phyloP scores from a whole-genome alignment of 192 early-diverging fungal genomes.

The Allomyces arbusculus region DNA sequence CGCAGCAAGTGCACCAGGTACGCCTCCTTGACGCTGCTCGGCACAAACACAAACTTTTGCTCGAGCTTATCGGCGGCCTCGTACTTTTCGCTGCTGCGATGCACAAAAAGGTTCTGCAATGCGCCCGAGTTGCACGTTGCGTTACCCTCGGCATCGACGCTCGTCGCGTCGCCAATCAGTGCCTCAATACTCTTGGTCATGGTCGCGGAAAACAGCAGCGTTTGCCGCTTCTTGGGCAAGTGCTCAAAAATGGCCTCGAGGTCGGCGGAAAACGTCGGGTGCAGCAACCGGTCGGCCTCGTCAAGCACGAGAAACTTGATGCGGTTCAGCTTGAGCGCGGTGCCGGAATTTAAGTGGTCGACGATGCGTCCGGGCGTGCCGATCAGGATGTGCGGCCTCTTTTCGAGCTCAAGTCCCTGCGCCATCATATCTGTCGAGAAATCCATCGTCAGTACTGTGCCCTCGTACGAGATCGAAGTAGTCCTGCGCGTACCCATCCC shows the following conservation, averaged over 20 bases:
- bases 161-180: conserved; percentile 16
- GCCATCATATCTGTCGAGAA: conserved; percentile 58
- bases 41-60: conserved; percentile 81
- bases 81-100: conserved; percentile 21
- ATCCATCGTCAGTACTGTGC: background rate
- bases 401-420: conserved; percentile 70
- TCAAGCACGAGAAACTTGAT: conserved; percentile 79
- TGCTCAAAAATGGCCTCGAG: conserved; percentile 53
- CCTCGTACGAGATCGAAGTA: background rate
- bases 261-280: conserved; percentile 65
- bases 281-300: conserved; percentile 83
- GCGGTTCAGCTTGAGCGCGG: conserved; percentile 45
- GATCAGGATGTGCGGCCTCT: conserved; percentile 74
- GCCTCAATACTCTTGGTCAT: conserved; percentile 77
- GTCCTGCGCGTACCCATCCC: conserved; percentile 36
- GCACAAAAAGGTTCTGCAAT: conserved; percentile 16
- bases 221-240: conserved; percentile 71
- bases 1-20: conserved; percentile 67
- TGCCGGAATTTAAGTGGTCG: conserved; percentile 71
- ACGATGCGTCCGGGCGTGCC: conserved; percentile 87
- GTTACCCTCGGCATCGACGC: conserved; percentile 48
- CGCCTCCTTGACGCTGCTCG: conserved; percentile 70
- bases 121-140: background rate
- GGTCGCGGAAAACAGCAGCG: conserved; percentile 89
- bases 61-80: conserved; percentile 18